Conservation (phyloP, 2,329 filamentous ascomycete genomes). For the Verticillium alfalfae region DNA sequence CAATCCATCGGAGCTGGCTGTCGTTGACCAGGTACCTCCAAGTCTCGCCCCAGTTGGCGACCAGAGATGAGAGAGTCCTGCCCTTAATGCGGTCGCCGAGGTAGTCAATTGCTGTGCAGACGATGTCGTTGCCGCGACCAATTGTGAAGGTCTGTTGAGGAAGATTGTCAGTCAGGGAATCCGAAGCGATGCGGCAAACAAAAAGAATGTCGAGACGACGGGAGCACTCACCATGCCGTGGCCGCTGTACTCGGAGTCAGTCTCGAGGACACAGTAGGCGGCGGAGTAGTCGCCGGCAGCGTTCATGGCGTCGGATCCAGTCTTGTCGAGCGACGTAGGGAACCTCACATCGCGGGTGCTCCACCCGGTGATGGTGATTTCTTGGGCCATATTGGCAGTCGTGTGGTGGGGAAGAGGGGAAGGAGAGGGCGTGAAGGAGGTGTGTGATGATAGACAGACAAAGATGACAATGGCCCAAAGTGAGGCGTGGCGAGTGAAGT, state of each 20-base stretch:
- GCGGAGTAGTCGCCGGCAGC: constrained; percentile 87
- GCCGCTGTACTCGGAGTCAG: constrained; percentile 64
- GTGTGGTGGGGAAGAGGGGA: not conserved
- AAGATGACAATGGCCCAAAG: not conserved
- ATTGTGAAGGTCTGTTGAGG: constrained; percentile 65
- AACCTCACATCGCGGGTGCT: constrained; percentile 70
- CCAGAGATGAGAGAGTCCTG: constrained; percentile 71
- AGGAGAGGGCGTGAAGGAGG: not conserved
- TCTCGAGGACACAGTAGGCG: constrained; percentile 89
- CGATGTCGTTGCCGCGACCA: constrained; percentile 86
- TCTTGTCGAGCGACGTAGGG: constrained; percentile 91
- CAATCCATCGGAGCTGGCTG: constrained; percentile 88
- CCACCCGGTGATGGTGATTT: constrained; percentile 69
- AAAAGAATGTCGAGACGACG: not conserved
- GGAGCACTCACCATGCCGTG: constrained; percentile 65
- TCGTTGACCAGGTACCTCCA: constrained; percentile 91
- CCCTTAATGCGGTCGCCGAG: constrained; percentile 71
- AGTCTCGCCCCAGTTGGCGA: constrained; percentile 77
- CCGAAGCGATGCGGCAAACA: not conserved
- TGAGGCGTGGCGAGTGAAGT: not conserved
- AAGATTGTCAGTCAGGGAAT: not conserved
- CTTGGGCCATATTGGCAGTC: constrained; percentile 25
- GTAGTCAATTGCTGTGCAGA: constrained; percentile 77
- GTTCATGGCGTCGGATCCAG: constrained; percentile 97
- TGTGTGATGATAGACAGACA: not conserved